Base-by-base conservation (phyloP, 805 yeast genomes). In the Jamesozyma rosinii region DNA sequence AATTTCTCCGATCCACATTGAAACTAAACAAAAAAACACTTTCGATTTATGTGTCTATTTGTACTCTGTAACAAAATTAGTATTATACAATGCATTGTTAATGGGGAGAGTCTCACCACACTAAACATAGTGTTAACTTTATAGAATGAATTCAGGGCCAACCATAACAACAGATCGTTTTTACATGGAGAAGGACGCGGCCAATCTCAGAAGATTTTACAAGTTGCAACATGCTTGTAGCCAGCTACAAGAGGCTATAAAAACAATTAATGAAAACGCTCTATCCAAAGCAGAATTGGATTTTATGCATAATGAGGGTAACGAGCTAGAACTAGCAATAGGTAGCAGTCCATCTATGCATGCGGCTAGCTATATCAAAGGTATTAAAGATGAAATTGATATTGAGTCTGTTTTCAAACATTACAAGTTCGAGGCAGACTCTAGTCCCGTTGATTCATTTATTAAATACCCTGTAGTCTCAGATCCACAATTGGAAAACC, bases 401-500 rank as follows among this genome's bases (percentile, higher is more conserved):
- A 30, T 48, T 11, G 29, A 34, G 17, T 15, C 30, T 9, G 29
- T 45, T 10, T 46, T 51, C n/a, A 26, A 42, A 14, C 27, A 34
- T 13, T 42, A 42, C 18, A 40, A 46, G 19, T 51, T 49, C 38
- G 39, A 50, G 11, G 27, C 35, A 5, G 43, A 40, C 5, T 17
- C 33, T 4, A 35, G 44, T 6, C 45, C 46, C 3, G 47, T 54
- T 3, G 46, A 49, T 34, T 9, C 35, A 17, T 48, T 42, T 35
- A 48, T 53, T 14, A 24, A 41, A 11, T 54, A 52, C 40, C 59
- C 59, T 4, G 52, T 54, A 3, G 41, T 50, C 4, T 45, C 51
- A 3, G 45, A 48, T 42, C 46, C 48, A 10, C 15, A 45, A 4
- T 35, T 54, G 31, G 57, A 53, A 40, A 43, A 50, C 15, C 40